Evolutionary conservation across 805 yeast species (phyloP), one percentile per base, ranked within the genome.

Genomic region (Ogataea naganishii): DNA sequence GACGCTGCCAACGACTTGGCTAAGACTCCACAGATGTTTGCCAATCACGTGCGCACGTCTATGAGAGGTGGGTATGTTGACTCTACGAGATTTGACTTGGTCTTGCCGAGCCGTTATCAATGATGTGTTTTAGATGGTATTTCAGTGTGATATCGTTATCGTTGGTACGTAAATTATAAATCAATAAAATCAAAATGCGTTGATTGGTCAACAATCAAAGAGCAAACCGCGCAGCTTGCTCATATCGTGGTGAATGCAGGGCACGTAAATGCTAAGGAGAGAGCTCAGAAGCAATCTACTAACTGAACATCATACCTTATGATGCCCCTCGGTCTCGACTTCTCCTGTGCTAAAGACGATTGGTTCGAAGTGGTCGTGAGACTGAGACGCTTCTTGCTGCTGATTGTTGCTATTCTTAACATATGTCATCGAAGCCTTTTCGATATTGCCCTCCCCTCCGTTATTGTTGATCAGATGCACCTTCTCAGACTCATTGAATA

Each of bases 21-120:
- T 9, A 57, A 55, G 34, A 65, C 66, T 45, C 64, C 65, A 12
- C 49, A 51, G 3, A 38, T 47, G 22, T 89, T 86, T 53, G 62
- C 62, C 14, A 49, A 62, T 14, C 66, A 72, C 35, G 96, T 83
- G 3, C 49, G 45, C 21, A 46, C 53, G 12, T 55, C 89, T 3
- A 82, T 88, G 94, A 53, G 58, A 23, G 97, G 97, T n/a, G 73
- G 77, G 1, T 49, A 50, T 23, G 66, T 84, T 10, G 72, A 69
- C 20, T 65, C 65, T 21, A 73, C 67, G 22, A 46, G 49, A 34
- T 86, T 76, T 49, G 95, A 86, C 45, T 51, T 60, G 27, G 92
- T 85, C 7, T 38, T 59, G 18, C 33, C 25, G 3, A 36, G 31
- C 18, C 27, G 27, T 21, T 20, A 13, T 15, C 4, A 16, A 18